Evolutionary conservation across 2,329 filamentous ascomycete genomes (phyloP).

Genomic region (Ceratocystis diversiconidia): DNA sequence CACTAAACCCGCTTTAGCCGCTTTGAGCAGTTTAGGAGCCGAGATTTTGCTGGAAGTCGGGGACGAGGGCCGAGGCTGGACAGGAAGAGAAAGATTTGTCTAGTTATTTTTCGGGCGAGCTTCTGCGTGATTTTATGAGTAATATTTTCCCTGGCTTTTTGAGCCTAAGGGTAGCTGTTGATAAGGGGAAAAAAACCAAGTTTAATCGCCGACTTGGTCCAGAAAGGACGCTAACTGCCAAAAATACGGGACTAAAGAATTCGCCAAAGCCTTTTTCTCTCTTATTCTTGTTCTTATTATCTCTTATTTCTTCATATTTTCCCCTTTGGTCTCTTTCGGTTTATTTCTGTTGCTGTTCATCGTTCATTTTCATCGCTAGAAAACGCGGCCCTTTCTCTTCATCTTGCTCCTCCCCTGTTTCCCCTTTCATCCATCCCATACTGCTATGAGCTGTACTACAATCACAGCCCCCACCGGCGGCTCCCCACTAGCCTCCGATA

Average conservation of each 20-base stretch:
- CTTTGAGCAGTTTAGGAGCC: not conserved
- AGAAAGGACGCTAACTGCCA: too few species aligned
- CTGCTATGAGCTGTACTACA: conserved; percentile 1
- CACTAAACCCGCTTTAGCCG: too few species aligned
- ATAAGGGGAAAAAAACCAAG: too few species aligned
- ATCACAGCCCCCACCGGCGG: not conserved
- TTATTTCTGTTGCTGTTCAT: not conserved
- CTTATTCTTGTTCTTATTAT: too few species aligned
- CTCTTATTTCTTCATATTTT: too few species aligned
- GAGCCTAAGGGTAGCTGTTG: too few species aligned
- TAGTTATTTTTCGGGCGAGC: not conserved
- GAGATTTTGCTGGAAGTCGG: not conserved
- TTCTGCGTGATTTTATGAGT: not conserved
- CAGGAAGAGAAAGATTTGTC: not conserved
- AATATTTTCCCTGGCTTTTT: not conserved
- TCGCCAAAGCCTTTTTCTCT: too few species aligned
- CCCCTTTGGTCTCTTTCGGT: not conserved
- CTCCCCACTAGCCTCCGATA: not conserved
- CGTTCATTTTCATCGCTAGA: not conserved
- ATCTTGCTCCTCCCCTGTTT: not conserved
- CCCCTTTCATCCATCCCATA: not conserved
- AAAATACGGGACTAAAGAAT: too few species aligned
- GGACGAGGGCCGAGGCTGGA: not conserved
- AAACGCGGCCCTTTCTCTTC: not conserved
- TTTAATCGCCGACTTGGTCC: too few species aligned